These are phyloP conservation scores for Spizellomyces punctatus DNA, from an alignment of 192 early-diverging fungal genomes.

Conservation along the genomic window DNA sequence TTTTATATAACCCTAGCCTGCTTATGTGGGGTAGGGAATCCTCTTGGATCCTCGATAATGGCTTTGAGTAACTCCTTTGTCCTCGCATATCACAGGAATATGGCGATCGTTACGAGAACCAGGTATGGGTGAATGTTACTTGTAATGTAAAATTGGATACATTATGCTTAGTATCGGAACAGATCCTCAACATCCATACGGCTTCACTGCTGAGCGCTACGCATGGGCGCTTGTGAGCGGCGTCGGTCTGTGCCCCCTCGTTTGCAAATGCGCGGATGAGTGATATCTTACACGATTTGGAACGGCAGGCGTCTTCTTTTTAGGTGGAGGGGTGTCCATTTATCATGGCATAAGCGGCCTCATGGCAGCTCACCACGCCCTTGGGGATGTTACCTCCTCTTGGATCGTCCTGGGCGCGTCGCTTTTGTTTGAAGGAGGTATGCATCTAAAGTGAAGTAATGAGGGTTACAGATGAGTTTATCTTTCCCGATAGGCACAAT, in stretches of 20 bases:
- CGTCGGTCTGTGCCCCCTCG: conserved; percentile 25
- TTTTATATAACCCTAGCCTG: conserved; percentile 2
- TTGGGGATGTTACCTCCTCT: conserved; percentile 46
- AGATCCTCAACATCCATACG: conserved; percentile 58
- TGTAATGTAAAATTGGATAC: not conserved
- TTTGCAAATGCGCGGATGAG: not conserved
- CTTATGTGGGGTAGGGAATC: conserved; percentile 25
- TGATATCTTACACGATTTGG: not conserved
- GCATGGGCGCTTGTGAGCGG: conserved; percentile 61
- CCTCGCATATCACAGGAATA: conserved; percentile 42
- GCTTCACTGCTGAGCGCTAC: conserved; percentile 55
- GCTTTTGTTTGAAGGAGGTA: conserved; percentile 52
- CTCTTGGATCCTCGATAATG: conserved; percentile 3
- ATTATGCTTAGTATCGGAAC: conserved; percentile 5
- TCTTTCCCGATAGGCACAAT: conserved; percentile 38
- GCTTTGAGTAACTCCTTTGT: conserved; percentile 5
- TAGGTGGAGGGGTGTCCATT: conserved; percentile 57
- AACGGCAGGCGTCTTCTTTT: conserved; percentile 48
- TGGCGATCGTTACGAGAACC: conserved; percentile 47
- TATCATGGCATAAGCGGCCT: conserved; percentile 59
- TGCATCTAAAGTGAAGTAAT: conserved; percentile 5
- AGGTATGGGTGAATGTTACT: conserved; percentile 9
- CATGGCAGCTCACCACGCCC: conserved; percentile 34
- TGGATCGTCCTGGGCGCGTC: conserved; percentile 47
- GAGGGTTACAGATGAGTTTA: not conserved